Conservation (phyloP, 225 moss, liverwort and hornwort species). For the Physcomitrellopsis africana region DNA sequence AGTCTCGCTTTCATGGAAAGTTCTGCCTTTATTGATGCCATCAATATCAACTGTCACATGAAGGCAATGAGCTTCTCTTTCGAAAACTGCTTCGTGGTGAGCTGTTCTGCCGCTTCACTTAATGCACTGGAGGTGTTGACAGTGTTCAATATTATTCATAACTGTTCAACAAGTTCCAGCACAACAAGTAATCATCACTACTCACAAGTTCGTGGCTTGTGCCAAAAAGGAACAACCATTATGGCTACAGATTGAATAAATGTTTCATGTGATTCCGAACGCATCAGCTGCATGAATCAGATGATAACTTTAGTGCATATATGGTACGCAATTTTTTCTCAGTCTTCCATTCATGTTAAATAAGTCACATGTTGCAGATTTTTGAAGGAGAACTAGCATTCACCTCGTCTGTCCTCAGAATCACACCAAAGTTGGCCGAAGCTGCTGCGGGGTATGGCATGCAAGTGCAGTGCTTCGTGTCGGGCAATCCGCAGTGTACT, state of each 20-base stretch:
- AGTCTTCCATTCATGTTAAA: not conserved
- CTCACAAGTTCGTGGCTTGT: too few species aligned
- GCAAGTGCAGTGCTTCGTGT: constrained; percentile 61
- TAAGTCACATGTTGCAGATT: constrained; percentile 38
- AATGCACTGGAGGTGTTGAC: not conserved
- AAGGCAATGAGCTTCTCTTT: constrained; percentile 66
- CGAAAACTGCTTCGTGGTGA: constrained; percentile 56
- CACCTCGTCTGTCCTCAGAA: constrained; percentile 44
- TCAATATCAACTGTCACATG: constrained; percentile 47
- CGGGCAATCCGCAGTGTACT: constrained; percentile 40
- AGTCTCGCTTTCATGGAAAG: constrained; percentile 20
- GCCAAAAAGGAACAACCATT: too few species aligned
- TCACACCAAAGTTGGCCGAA: constrained; percentile 33
- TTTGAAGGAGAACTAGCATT: constrained; percentile 68
- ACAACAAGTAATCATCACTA: too few species aligned
- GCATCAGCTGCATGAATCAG: too few species aligned
- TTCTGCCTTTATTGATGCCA: constrained; percentile 23
- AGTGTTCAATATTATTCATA: not conserved
- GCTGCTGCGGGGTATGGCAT: constrained; percentile 49
- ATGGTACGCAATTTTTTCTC: not conserved
- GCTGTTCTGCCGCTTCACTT: constrained; percentile 11
- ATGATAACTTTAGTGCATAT: not conserved
- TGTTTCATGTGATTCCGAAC: too few species aligned
- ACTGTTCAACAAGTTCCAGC: constrained; percentile 8
- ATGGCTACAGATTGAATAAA: too few species aligned